phyloP scores from a whole-genome alignment of 352 stramenopile genomes.

The Phytophthora agathidicida region DNA sequence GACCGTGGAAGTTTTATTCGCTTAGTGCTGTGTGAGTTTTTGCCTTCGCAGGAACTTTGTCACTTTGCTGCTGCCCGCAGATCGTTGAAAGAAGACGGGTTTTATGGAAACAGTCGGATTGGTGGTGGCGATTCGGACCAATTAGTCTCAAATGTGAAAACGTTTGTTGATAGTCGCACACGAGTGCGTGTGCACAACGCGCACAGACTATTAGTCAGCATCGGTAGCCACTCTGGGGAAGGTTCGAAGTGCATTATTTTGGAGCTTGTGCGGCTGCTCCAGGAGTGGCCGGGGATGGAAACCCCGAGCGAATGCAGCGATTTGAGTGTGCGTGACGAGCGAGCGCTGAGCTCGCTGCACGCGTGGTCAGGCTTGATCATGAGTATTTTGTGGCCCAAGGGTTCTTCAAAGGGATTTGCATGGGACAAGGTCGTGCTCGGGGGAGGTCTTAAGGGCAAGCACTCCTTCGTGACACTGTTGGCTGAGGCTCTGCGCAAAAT shows the following conservation, averaged over 20 bases:
- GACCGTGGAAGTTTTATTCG: conserved; percentile 52
- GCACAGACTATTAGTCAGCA: conserved; percentile 68
- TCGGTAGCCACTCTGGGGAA: conserved; percentile 78
- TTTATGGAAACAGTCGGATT: conserved; percentile 47
- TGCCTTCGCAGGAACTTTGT: conserved; percentile 78
- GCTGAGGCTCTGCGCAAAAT: conserved; percentile 82
- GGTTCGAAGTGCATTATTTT: conserved; percentile 77
- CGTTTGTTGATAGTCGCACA: conserved; percentile 49
- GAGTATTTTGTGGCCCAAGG: conserved; percentile 88
- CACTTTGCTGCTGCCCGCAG: conserved; percentile 61
- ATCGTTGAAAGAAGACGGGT: conserved; percentile 57
- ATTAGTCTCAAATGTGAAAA: conserved; percentile 38
- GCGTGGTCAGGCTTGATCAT: conserved; percentile 87
- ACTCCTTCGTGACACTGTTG: conserved; percentile 79
- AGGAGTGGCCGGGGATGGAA: conserved; percentile 54
- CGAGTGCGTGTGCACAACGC: conserved; percentile 66
- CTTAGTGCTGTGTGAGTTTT: conserved; percentile 67
- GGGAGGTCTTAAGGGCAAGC: conserved; percentile 70
- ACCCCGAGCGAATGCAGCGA: conserved; percentile 18
- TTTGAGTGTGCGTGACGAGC: conserved; percentile 66
- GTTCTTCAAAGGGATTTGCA: conserved; percentile 73
- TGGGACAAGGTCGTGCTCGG: conserved; percentile 83
- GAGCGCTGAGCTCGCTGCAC: conserved; percentile 78
- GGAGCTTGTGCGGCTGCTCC: conserved; percentile 75
- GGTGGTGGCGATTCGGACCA: conserved; percentile 34